These are phyloP conservation scores for Lactarius psammicola DNA, from an alignment of 768 basidiomycete genomes.

Conservation along the genomic window DNA sequence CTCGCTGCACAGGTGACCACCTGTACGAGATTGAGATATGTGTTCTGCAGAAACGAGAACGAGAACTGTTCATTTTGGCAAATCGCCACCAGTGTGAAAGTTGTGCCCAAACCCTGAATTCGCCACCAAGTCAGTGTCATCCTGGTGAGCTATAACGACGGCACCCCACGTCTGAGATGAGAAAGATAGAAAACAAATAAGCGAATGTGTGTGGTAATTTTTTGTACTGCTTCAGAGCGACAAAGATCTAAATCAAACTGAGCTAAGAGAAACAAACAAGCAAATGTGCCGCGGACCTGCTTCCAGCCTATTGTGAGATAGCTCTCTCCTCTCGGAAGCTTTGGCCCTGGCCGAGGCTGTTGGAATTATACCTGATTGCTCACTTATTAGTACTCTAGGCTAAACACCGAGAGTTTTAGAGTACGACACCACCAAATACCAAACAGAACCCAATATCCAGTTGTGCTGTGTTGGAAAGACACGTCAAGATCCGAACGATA, in stretches of 20 bases:
- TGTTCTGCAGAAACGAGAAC: constrained; percentile 80
- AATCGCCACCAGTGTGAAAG: constrained; percentile 69
- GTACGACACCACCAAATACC: constrained; percentile 87
- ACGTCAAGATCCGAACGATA: not conserved
- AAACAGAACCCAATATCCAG: constrained; percentile 70
- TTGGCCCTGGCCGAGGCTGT: constrained; percentile 77
- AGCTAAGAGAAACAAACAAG: not conserved
- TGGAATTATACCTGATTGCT: constrained; percentile 70
- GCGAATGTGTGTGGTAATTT: constrained; percentile 78
- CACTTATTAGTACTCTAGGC: not conserved
- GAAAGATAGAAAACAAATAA: constrained; percentile 73
- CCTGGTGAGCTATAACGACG: not conserved
- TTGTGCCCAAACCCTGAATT: constrained; percentile 72
- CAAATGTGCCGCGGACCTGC: constrained; percentile 47
- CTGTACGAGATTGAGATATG: constrained; percentile 73
- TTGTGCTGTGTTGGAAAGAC: constrained; percentile 45
- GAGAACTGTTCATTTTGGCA: constrained; percentile 79
- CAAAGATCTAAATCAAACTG: constrained; percentile 58
- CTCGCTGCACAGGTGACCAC: constrained; percentile 70
- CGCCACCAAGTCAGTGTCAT: not conserved
- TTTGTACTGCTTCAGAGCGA: constrained; percentile 70
- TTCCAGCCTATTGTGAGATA: constrained; percentile 87
- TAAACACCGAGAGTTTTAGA: not conserved
- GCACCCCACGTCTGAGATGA: constrained; percentile 67
- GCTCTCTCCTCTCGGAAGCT: constrained; percentile 69